Evolutionary conservation across 495 filamentous ascomycete species (phyloP).

Genomic region (Hyaloscypha finlandica): DNA sequence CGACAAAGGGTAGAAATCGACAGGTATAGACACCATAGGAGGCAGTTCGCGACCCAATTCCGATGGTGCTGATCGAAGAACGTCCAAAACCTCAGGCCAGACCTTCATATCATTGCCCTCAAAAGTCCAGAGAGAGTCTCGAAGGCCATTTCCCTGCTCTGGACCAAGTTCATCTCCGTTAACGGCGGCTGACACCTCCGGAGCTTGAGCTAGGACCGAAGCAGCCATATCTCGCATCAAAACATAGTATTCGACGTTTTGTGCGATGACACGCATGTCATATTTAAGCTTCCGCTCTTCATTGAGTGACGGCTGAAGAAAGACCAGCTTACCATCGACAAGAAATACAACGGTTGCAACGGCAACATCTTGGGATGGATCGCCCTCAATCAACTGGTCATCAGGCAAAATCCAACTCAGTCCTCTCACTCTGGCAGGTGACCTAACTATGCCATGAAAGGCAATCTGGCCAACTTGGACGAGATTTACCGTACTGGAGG

Average conservation of each 20-base stretch:
- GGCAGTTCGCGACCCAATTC: slow-evolving; percentile 63
- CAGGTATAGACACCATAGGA: slow-evolving; percentile 60
- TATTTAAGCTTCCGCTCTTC: slow-evolving; percentile 85
- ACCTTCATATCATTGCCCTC: slow-evolving; percentile 79
- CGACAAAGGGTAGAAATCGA: slow-evolving; percentile 96
- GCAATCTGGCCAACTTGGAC: slow-evolving; percentile 95
- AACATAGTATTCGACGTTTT: slow-evolving; percentile 92
- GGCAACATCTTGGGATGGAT: slow-evolving; percentile 95
- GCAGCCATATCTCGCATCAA: slow-evolving; percentile 85
- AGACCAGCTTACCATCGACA: slow-evolving; percentile 92
- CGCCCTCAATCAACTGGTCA: slow-evolving; percentile 84
- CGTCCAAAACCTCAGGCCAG: slow-evolving; percentile 90
- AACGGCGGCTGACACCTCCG: background rate
- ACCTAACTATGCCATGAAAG: slow-evolving; percentile 93
- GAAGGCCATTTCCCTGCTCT: slow-evolving; percentile 50
- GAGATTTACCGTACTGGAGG: slow-evolving; percentile 68
- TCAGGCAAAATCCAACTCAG: slow-evolving; percentile 96
- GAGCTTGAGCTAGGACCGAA: background rate
- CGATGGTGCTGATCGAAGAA: slow-evolving; percentile 65
- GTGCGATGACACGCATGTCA: slow-evolving; percentile 94
- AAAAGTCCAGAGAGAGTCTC: slow-evolving; percentile 93
- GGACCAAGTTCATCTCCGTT: slow-evolving; percentile 16
- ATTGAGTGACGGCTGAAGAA: slow-evolving; percentile 81
- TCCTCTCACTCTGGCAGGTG: slow-evolving; percentile 86
- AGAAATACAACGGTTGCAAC: slow-evolving; percentile 91